Percentiles rank a stretch among this genome's conserved stretches.
Evolutionary conservation across 139 green algal genomes (phyloP).

Genomic region (Tetraselmis chui): DNA sequence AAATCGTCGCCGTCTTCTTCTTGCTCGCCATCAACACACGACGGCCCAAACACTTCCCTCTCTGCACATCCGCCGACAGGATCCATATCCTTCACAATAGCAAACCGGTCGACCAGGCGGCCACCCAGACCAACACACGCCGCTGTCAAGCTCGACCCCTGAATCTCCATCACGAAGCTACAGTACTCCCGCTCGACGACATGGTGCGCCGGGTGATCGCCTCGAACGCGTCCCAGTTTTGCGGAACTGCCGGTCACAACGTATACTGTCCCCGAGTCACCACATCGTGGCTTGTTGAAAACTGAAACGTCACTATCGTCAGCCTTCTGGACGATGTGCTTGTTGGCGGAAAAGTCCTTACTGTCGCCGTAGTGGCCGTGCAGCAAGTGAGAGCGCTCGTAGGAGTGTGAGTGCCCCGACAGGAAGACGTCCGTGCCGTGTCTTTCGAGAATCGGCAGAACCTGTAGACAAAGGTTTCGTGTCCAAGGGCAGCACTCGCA

Average conservation of each 20-base stretch:
- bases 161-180: neutral
- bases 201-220: neutral
- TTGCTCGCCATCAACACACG: too few species aligned
- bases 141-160: neutral
- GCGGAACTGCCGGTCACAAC: neutral
- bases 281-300: neutral
- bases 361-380: conserved; percentile 7
- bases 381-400: conserved; percentile 8
- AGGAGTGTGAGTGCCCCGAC: conserved; percentile 9
- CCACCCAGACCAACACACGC: neutral
- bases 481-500: too few species aligned
- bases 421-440: conserved; percentile 7
- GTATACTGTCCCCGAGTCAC: neutral
- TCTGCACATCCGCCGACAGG: neutral
- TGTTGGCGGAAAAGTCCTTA: neutral
- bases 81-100: neutral
- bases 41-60: neutral
- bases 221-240: neutral
- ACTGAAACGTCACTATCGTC: neutral
- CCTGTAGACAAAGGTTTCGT: too few species aligned
- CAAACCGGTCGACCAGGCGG: neutral
- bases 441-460: conserved; percentile 1
- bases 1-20: too few species aligned
- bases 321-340: neutral
- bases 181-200: neutral